Conservation (phyloP, 148 eudicot genomes). For the Cornus kousa region DNA sequence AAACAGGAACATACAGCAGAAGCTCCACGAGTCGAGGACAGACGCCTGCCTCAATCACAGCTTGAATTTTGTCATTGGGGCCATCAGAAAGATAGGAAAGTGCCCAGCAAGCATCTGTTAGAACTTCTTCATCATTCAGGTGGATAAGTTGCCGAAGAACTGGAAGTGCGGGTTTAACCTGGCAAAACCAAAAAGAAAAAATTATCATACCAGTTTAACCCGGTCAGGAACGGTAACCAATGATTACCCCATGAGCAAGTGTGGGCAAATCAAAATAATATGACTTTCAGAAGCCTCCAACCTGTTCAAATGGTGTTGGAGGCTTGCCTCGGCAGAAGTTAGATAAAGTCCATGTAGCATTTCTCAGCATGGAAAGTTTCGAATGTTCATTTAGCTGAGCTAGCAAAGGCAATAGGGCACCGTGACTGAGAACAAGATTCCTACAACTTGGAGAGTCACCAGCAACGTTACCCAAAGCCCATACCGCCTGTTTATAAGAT, state of each 20-base stretch:
- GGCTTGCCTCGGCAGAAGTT: constrained; percentile 96
- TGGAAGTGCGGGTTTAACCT: constrained; percentile 87
- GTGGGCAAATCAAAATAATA: background rate
- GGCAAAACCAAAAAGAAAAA: constrained; percentile 10
- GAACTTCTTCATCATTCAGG: constrained; percentile 80
- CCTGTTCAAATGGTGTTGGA: constrained; percentile 90
- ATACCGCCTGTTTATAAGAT: constrained; percentile 64
- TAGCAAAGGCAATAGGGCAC: constrained; percentile 84
- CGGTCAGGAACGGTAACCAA: background rate
- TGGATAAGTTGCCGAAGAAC: constrained; percentile 75
- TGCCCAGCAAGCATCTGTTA: constrained; percentile 96
- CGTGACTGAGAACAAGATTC: constrained; percentile 81
- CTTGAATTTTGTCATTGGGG: constrained; percentile 92
- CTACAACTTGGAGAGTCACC: constrained; percentile 93
- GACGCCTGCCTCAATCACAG: constrained; percentile 88
- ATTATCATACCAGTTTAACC: background rate
- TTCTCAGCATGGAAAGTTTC: constrained; percentile 89
- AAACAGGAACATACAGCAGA: constrained; percentile 51
- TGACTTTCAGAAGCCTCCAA: background rate
- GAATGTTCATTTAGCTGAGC: constrained; percentile 81
- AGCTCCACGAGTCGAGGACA: constrained; percentile 86
- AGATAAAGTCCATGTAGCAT: constrained; percentile 94
- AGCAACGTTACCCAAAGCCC: constrained; percentile 96
- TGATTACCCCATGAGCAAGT: background rate
- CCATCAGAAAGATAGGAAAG: constrained; percentile 97